phyloP scores from a whole-genome alignment of 345 rosid genomes.

The Hibiscus syriacus region DNA sequence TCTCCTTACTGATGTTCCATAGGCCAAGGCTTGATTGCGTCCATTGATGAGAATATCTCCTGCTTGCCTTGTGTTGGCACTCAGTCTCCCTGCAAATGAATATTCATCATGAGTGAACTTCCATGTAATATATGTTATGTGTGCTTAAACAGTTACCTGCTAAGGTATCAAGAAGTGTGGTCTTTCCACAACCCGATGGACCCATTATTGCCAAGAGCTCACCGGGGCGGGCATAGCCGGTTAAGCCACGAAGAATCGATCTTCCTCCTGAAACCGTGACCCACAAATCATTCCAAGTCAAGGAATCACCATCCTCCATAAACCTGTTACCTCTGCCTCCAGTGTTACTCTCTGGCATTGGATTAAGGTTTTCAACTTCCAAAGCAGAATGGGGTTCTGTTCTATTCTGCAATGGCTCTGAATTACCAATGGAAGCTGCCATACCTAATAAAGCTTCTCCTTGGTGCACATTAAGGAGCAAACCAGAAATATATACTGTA shows the following conservation, averaged over 20 bases:
- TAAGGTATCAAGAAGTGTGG: slow-evolving; percentile 37
- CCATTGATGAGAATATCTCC: slow-evolving; percentile 53
- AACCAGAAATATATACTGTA: too few relatives aligned
- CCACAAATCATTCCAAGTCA: slow-evolving; percentile 41
- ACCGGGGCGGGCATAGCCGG: slow-evolving; percentile 44
- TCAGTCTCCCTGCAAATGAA: slow-evolving; percentile 35
- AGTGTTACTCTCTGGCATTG: too few relatives aligned
- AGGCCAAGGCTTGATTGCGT: slow-evolving; percentile 30
- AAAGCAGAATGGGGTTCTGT: too few relatives aligned
- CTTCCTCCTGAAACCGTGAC: slow-evolving; percentile 21
- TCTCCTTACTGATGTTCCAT: slow-evolving; percentile 41
- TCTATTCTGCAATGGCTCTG: too few relatives aligned
- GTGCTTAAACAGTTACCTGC: slow-evolving; percentile 22
- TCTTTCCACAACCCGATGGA: slow-evolving; percentile 52
- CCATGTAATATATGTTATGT: too few relatives aligned
- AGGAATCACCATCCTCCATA: slow-evolving; percentile 12
- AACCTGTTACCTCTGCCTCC: too few relatives aligned
- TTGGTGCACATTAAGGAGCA: too few relatives aligned
- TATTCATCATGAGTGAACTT: too few relatives aligned
- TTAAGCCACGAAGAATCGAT: slow-evolving; percentile 30
- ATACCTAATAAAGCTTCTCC: too few relatives aligned
- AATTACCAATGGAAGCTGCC: too few relatives aligned
- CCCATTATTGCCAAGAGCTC: slow-evolving; percentile 50
- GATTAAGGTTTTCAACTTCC: too few relatives aligned
- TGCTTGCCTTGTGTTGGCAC: slow-evolving; percentile 24